phyloP scores from a whole-genome alignment of 1,284 basidiomycete species.

The Papiliotrema laurentii region DNA sequence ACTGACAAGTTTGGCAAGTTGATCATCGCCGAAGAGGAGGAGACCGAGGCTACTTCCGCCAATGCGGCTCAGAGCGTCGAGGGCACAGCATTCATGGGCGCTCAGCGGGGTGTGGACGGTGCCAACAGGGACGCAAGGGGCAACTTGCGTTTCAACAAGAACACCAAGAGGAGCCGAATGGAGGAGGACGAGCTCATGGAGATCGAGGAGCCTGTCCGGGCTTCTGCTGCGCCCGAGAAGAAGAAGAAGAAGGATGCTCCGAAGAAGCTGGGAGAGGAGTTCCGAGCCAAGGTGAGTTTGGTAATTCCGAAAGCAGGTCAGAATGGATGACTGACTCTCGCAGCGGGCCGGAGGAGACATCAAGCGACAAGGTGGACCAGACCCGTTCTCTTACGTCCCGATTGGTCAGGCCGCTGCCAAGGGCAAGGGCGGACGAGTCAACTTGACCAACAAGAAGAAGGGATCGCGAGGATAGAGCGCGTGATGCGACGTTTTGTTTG shows the following conservation, averaged over 20 bases:
- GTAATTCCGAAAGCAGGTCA: not conserved
- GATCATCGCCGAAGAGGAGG: conserved; percentile 63
- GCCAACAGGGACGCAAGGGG: conserved; percentile 79
- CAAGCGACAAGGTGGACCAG: conserved; percentile 71
- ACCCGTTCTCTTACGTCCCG: conserved; percentile 89
- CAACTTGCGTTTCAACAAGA: conserved; percentile 91
- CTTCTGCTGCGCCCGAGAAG: conserved; percentile 2
- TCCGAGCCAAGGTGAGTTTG: conserved; percentile 63
- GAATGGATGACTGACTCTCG: not conserved
- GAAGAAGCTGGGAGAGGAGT: conserved; percentile 71
- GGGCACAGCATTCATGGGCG: conserved; percentile 80
- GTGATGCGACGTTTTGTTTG: not conserved
- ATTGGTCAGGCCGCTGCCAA: conserved; percentile 66
- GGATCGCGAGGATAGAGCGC: conserved; percentile 28
- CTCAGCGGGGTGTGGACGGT: conserved; percentile 74
- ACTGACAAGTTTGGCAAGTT: conserved; percentile 86
- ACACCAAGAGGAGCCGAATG: conserved; percentile 81
- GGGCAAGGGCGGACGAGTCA: conserved; percentile 28
- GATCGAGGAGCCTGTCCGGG: conserved; percentile 53
- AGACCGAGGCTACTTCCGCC: conserved; percentile 48
- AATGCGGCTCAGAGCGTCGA: conserved; percentile 49
- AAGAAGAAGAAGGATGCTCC: conserved; percentile 50
- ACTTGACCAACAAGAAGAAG: conserved; percentile 49
- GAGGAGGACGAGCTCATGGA: conserved; percentile 50
- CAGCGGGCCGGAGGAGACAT: conserved; percentile 90